Evolutionary conservation across 78 protist genomes (phyloP), one percentile per base, ranked within the genome.

Genomic region (Tieghemostelium lacteum): DNA sequence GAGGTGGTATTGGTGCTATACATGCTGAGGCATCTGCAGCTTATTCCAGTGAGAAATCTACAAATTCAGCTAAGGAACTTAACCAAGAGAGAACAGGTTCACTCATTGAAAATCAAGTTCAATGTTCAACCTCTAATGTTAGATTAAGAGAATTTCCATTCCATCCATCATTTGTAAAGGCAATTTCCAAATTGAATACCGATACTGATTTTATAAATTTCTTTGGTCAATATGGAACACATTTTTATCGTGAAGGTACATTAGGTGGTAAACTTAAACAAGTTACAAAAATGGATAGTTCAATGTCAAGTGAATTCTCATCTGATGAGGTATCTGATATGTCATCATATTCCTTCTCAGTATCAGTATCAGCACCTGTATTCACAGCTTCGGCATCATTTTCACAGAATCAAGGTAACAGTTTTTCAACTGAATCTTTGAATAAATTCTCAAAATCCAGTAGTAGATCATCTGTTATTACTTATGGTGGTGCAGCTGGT

Each of bases 231-330:
- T 58, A 58, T 22, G 64, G 64, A n/a, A 58, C 64, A 22, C 69
- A 62, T 33, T 62, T 33, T 29, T 19, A 19, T 19, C 14, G 29
- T 6, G 17, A 19, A 19, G 69, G 29, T 12, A 14, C 29, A 12
- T 6, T 62, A 3, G 69, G 69, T 17, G 69, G 69, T 19, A 62
- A 29, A 62, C 37, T 62, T 5, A 62, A 28, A 19, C 69, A 62
- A 62, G 31, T 33, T 7, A 62, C 40, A 5, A 17, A 3, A 8
- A 29, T 33, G 7, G 19, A 26, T 29, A 8, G 29, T 6, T 7
- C n/a, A 5, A 31, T 62, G 4, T 33, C 20, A 17, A 5, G 40
- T 3, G 31, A 26, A 33, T 3, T 5, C 14, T 5, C 6, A 17
- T 7, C 14, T 6, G 69, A 26, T 17, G 69, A 24, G 3, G 31